These are phyloP conservation scores for Gynandropsis gynandra DNA, from an alignment of 345 rosid genomes.

Conservation along the genomic window DNA sequence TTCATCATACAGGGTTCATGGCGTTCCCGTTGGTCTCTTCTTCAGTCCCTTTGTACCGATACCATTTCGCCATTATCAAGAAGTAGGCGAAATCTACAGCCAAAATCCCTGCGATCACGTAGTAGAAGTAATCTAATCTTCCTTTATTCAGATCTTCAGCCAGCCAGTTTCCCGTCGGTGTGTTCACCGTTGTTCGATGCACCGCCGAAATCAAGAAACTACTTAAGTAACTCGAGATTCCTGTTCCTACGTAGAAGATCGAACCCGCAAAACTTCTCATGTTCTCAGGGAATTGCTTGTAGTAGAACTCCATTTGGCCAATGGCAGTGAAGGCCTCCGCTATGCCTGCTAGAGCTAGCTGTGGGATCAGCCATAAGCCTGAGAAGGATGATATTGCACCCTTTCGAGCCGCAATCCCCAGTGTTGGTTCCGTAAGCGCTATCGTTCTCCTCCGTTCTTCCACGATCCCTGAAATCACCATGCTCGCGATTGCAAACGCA, in stretches of 20 bases:
- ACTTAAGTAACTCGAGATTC: constrained; percentile 32
- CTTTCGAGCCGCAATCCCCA: constrained; percentile 33
- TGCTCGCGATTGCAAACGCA: constrained; percentile 29
- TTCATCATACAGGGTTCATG: constrained; percentile 22
- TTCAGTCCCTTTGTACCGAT: constrained; percentile 35
- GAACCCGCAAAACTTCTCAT: constrained; percentile 46
- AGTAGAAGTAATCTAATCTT: constrained; percentile 36
- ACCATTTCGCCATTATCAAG: constrained; percentile 30
- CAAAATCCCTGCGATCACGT: constrained; percentile 31
- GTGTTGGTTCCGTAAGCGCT: constrained; percentile 40
- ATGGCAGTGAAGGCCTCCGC: constrained; percentile 39
- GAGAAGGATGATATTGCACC: constrained; percentile 54
- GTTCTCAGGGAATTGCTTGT: constrained; percentile 52
- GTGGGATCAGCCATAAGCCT: constrained; percentile 48
- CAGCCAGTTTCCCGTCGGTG: constrained; percentile 27
- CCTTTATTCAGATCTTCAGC: constrained; percentile 41
- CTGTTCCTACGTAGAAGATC: constrained; percentile 24
- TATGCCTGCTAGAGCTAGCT: constrained; percentile 40
- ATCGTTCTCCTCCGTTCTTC: constrained; percentile 37
- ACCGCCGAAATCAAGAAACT: constrained; percentile 30
- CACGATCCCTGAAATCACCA: constrained; percentile 37
- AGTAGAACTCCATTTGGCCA: constrained; percentile 43
- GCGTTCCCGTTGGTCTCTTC: constrained; percentile 23
- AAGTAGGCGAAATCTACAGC: constrained; percentile 29
- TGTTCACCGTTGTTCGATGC: constrained; percentile 23